These are phyloP conservation scores for Rhodomyrtus tomentosa DNA, from an alignment of 345 rosid species.

Conservation along the genomic window DNA sequence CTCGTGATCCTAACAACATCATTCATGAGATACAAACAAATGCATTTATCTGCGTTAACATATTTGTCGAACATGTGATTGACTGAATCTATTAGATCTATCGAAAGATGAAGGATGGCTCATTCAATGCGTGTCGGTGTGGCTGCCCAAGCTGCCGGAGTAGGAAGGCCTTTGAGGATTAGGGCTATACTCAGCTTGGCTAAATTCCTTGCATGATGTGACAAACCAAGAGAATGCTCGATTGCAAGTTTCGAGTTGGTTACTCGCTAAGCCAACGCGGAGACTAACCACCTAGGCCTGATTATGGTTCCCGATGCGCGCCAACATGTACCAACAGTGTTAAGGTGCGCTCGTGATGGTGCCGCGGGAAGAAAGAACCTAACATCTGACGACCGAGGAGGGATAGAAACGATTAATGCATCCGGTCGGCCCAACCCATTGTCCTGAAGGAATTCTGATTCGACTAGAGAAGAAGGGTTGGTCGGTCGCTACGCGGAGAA, in stretches of 20 bases:
- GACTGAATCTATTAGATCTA: not conserved
- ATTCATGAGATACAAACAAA: not conserved
- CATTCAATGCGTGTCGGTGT: not conserved
- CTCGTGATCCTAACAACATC: not conserved
- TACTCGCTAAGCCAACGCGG: not conserved
- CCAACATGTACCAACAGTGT: not conserved
- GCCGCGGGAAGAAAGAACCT: not conserved
- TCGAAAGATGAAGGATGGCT: not conserved
- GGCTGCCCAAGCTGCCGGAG: not conserved
- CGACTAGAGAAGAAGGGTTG: too few species aligned
- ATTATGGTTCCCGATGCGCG: not conserved
- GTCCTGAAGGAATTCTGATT: not conserved
- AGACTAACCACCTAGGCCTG: not conserved
- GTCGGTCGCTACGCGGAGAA: not conserved
- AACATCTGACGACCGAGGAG: not conserved
- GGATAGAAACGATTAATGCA: not conserved
- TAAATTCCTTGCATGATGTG: not conserved
- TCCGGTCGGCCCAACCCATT: accelerated
- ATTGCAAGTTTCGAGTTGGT: not conserved
- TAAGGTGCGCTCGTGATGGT: not conserved
- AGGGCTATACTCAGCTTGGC: not conserved
- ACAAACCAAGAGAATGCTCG: not conserved
- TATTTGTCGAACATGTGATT: not conserved
- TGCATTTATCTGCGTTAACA: not conserved
- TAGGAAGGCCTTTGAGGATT: not conserved